Base-by-base conservation (phyloP, 257 asterid species). In the Solanum commersonii region DNA sequence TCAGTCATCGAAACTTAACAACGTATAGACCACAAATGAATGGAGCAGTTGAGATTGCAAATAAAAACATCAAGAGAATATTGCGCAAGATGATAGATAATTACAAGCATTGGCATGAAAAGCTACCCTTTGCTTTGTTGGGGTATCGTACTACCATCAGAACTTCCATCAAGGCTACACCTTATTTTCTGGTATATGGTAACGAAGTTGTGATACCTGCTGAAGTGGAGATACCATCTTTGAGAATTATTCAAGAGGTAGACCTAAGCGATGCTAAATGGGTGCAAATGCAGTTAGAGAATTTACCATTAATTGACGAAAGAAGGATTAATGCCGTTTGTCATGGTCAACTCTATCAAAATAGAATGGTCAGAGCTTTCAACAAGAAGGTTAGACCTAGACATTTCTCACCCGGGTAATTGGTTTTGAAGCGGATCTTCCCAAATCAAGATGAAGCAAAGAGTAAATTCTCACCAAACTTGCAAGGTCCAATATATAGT, bases 241-340 rank as follows among this genome's bases (percentile, higher is more conserved):
- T 56, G n/a, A 56, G 65, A 18, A 18, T 56, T 18, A 56, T 56
- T 56, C 65, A 56, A 56, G 65, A 18, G 23, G 10, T 1, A 18
- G 10, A 6, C 4, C 9, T 56, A 18, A 56, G 65, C 2, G 1
- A 56, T 20, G 25, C 11, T 20, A 18, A 56, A 18, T 20, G 11
- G 2, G 10, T 56, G n/a, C 63, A 18, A 16, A 52, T 5, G 1
- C 4, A 0, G 4, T 18, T 0, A 2, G 1, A 56, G 10, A 16
- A 56, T 5, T 6, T 6, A 0, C 0, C n/a, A 16, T 56, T 56
- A 52, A 52, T 56, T 20, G 1, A 18, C 4, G 10, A 2, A 56
- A 56, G 25, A 56, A 20, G 11, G 8, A 7, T 18, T 18, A 56
- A 56, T 4, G 4, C 9, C 4, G 25, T 56, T 10, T 52, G 3